A percentile compares a stretch with the other conserved stretches of the same genome.
These are phyloP conservation scores for Tricholoma saponaceum DNA, from an alignment of 768 basidiomycete genomes.

Conservation along the genomic window DNA sequence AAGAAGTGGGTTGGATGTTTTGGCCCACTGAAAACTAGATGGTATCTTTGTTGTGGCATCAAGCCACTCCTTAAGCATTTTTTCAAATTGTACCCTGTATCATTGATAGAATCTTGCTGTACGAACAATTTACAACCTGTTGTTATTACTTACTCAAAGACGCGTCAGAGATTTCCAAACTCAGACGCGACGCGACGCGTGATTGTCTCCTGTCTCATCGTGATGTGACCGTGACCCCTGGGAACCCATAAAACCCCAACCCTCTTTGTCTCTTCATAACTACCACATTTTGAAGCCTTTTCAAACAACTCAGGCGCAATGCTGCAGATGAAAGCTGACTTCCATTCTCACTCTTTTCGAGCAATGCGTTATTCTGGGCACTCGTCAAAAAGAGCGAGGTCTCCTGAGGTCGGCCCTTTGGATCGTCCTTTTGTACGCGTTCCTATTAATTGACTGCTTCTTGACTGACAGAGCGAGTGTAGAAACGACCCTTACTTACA, in stretches of 20 bases:
- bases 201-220: slow-evolving; percentile 2
- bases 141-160: not conserved
- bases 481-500: slow-evolving; percentile 60
- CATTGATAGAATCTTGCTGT: not conserved
- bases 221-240: slow-evolving; percentile 8
- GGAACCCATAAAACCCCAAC: not conserved
- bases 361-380: slow-evolving; percentile 23
- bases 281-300: slow-evolving; percentile 4
- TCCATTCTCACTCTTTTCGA: slow-evolving; percentile 43
- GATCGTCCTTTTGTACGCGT: slow-evolving; percentile 54
- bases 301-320: slow-evolving; percentile 8
- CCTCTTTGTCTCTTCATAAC: slow-evolving; percentile 4
- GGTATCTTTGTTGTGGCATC: not conserved
- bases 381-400: slow-evolving; percentile 56
- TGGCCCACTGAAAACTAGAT: not conserved
- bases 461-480: not conserved
- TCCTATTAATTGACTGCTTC: not conserved
- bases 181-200: not conserved
- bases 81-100: not conserved
- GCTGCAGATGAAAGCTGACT: slow-evolving; percentile 55
- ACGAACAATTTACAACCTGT: not conserved
- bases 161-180: not conserved
- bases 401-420: slow-evolving; percentile 44
- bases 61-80: not conserved
- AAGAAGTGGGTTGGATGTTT: slow-evolving; percentile 43